Evolutionary conservation across 129 eudicot species (phyloP).

Genomic region (Rutidosis leptorrhynchoides): DNA sequence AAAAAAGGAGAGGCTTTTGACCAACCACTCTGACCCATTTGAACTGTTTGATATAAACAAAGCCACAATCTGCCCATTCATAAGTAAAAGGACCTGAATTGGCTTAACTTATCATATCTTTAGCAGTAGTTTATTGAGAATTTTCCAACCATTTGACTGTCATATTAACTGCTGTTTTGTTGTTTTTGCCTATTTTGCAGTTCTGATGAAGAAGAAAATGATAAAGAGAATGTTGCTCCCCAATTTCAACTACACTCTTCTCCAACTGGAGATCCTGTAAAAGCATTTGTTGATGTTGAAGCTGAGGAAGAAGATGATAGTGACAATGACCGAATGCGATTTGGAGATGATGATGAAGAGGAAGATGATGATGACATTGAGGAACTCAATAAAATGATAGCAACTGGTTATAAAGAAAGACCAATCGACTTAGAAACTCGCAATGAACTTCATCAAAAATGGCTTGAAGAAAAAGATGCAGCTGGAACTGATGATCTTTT

Average conservation of each 20-base stretch:
- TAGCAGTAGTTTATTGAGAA: background rate
- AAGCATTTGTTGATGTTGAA: constrained; percentile 79
- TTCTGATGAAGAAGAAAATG: constrained; percentile 72
- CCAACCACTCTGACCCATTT: background rate
- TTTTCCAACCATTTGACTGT: background rate
- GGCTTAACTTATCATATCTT: background rate
- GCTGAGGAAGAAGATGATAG: constrained; percentile 92
- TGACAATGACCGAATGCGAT: constrained; percentile 59
- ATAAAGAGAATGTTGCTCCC: constrained; percentile 67
- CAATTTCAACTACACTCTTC: constrained; percentile 29
- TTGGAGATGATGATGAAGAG: constrained; percentile 60
- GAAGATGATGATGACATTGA: constrained; percentile 55
- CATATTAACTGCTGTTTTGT: background rate
- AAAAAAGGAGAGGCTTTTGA: too few species aligned
- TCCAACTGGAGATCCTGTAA: constrained; percentile 71
- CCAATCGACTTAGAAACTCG: constrained; percentile 62
- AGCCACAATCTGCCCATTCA: background rate
- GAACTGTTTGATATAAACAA: background rate
- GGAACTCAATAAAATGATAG: constrained; percentile 67
- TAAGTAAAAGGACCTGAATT: background rate
- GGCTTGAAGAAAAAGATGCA: constrained; percentile 94
- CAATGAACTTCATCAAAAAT: constrained; percentile 88
- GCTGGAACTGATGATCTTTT: constrained; percentile 81
- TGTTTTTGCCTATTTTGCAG: constrained; percentile 36
- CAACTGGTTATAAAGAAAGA: constrained; percentile 59